These are phyloP conservation scores for Coemansia sp. DNA, from an alignment of 192 early-diverging fungal species.

Conservation along the genomic window DNA sequence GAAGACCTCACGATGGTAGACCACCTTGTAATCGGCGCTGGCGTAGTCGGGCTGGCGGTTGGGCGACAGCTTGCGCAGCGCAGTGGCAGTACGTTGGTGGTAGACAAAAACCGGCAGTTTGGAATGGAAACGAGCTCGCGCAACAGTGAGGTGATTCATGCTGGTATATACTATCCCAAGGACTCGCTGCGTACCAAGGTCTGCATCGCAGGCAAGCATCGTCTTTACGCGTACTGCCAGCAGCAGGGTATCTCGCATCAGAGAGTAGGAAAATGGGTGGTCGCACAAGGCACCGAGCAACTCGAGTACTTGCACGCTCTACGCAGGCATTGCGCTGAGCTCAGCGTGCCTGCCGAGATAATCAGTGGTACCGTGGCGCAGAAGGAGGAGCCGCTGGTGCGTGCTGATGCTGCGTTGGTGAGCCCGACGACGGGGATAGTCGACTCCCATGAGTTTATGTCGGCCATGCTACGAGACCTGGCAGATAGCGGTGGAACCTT, in stretches of 20 bases:
- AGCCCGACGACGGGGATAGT: slow-evolving; percentile 83
- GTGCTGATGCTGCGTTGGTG: slow-evolving; percentile 61
- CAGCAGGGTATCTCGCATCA: slow-evolving; percentile 60
- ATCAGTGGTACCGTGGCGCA: slow-evolving; percentile 43
- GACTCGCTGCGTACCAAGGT: slow-evolving; percentile 75
- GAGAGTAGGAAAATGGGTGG: slow-evolving; percentile 79
- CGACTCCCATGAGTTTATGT: slow-evolving; percentile 76
- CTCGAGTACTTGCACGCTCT: slow-evolving; percentile 60
- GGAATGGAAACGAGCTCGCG: slow-evolving; percentile 83
- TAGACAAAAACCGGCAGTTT: slow-evolving; percentile 68
- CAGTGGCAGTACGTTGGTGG: slow-evolving; percentile 58
- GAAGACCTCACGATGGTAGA: slow-evolving; percentile 60
- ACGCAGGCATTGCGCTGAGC: slow-evolving; percentile 58
- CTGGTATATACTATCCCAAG: slow-evolving; percentile 81
- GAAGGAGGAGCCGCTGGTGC: slow-evolving; percentile 65
- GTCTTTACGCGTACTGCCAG: slow-evolving; percentile 69
- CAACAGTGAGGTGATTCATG: slow-evolving; percentile 91
- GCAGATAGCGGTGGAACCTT: slow-evolving; percentile 61
- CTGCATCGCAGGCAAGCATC: slow-evolving; percentile 74
- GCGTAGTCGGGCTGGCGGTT: slow-evolving; percentile 81
- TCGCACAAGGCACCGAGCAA: slow-evolving; percentile 64
- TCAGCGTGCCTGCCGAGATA: slow-evolving; percentile 63
- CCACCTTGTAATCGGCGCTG: slow-evolving; percentile 77
- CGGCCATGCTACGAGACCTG: slow-evolving; percentile 60
- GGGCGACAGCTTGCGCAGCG: slow-evolving; percentile 64